These are phyloP conservation scores for Podaxis pistillaris DNA, from an alignment of 768 basidiomycete genomes.

Conservation along the genomic window DNA sequence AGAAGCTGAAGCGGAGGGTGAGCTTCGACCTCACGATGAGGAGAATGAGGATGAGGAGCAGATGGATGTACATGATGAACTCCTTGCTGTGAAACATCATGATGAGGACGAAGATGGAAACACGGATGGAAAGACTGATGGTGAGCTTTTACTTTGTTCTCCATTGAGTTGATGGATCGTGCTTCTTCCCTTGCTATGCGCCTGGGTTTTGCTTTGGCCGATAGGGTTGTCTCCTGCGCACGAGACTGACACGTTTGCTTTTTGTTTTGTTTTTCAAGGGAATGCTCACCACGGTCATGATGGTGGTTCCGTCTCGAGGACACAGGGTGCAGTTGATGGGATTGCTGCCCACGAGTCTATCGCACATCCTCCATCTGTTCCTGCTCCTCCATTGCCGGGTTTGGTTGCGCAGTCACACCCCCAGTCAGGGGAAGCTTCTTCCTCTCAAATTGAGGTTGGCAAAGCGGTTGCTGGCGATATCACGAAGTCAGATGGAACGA, in stretches of 20 bases:
- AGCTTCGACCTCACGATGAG: slow-evolving; percentile 33
- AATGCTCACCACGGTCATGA: slow-evolving; percentile 29
- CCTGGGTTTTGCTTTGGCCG: slow-evolving; percentile 31
- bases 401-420: slow-evolving; percentile 12
- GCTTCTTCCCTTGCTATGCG: slow-evolving; percentile 34
- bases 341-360: slow-evolving; percentile 14
- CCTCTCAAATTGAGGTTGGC: slow-evolving; percentile 26
- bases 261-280: slow-evolving; percentile 42
- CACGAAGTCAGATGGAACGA: slow-evolving; percentile 12
- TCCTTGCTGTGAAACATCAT: slow-evolving; percentile 29
- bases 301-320: slow-evolving; percentile 40
- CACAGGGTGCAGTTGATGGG: slow-evolving; percentile 26
- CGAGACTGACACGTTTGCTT: slow-evolving; percentile 55
- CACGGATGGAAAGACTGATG: slow-evolving; percentile 36
- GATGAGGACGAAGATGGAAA: slow-evolving; percentile 34
- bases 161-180: slow-evolving; percentile 33
- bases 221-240: slow-evolving; percentile 45
- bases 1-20: slow-evolving; percentile 45
- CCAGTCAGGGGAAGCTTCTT: slow-evolving; percentile 20
- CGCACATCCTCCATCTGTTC: slow-evolving; percentile 6
- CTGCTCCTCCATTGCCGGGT: slow-evolving; percentile 6
- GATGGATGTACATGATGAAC: slow-evolving; percentile 34
- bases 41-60: slow-evolving; percentile 46
- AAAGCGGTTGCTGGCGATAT: slow-evolving; percentile 12
- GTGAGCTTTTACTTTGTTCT: slow-evolving; percentile 49